phyloP scores from a whole-genome alignment of 2,329 filamentous ascomycete species.

The Paraconiothyrium sp. region DNA sequence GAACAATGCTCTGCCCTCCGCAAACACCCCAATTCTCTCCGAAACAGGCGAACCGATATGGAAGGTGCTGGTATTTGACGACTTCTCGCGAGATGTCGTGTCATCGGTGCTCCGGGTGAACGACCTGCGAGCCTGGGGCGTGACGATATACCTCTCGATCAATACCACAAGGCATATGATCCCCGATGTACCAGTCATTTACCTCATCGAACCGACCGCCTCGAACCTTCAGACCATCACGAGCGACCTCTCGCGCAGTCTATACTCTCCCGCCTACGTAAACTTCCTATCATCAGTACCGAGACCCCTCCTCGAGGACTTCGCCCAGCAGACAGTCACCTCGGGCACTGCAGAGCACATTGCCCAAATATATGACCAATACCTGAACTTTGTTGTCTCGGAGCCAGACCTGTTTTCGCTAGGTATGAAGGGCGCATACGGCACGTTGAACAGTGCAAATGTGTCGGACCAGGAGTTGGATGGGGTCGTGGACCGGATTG shows the following conservation, averaged over 20 bases:
- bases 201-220: conserved; percentile 88
- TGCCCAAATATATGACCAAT: conserved; percentile 93
- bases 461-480: conserved; percentile 93
- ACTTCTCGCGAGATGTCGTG: conserved; percentile 90
- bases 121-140: conserved; percentile 91
- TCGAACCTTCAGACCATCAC: conserved; percentile 86
- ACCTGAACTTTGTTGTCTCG: conserved; percentile 95
- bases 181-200: conserved; percentile 94
- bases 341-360: conserved; percentile 89
- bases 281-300: conserved; percentile 97
- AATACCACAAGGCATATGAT: conserved; percentile 85
- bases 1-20: conserved; percentile 66
- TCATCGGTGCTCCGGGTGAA: conserved; percentile 95
- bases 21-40: conserved; percentile 82
- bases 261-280: conserved; percentile 92
- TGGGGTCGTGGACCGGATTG: conserved; percentile 85
- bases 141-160: conserved; percentile 66
- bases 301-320: conserved; percentile 90
- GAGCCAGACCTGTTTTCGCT: conserved; percentile 96
- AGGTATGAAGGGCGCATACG: conserved; percentile 93
- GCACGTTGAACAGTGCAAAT: conserved; percentile 92
- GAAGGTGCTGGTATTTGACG: conserved; percentile 94
- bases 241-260: conserved; percentile 81
- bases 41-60: conserved; percentile 92
- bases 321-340: conserved; percentile 85